phyloP scores from a whole-genome alignment of 352 stramenopile species.

The Pythium plurisporium region DNA sequence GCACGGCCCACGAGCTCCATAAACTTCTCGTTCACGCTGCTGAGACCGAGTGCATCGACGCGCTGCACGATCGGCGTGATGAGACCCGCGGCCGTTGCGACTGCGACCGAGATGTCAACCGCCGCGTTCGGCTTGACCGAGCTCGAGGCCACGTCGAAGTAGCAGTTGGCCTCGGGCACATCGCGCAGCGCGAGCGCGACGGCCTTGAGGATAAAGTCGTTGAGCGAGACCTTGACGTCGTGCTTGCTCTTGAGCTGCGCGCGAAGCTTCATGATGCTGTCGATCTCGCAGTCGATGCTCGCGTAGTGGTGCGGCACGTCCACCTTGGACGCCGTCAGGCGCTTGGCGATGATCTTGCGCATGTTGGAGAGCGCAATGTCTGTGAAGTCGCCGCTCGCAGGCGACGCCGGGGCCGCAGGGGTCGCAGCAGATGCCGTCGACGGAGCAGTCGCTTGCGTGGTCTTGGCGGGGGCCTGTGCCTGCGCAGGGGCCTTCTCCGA shows the following conservation, averaged over 20 bases:
- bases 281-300: constrained; percentile 95
- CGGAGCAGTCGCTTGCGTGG: constrained; percentile 14
- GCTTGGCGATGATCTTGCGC: constrained; percentile 98
- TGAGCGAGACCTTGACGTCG: constrained; percentile 97
- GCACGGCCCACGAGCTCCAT: constrained; percentile 96
- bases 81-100: constrained; percentile 95
- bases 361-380: constrained; percentile 93
- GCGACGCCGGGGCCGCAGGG: not conserved
- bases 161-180: constrained; percentile 92
- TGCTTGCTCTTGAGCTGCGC: constrained; percentile 91
- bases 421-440: not conserved
- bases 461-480: constrained; percentile 6
- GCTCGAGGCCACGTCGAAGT: constrained; percentile 57
- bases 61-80: constrained; percentile 98
- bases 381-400: constrained; percentile 47
- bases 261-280: constrained; percentile 86
- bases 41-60: constrained; percentile 93
- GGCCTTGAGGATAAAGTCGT: constrained; percentile 98
- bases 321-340: constrained; percentile 95
- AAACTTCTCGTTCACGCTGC: constrained; percentile 93
- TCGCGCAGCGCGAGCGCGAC: constrained; percentile 95
- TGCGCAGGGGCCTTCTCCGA: constrained; percentile 2
- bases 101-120: constrained; percentile 97
- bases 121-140: constrained; percentile 79
- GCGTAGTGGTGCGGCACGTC: constrained; percentile 97